A percentile compares a stretch with the other conserved stretches of the same genome.
phyloP scores from a whole-genome alignment of 306 rosid species.

The Lathyrus oleraceus region DNA sequence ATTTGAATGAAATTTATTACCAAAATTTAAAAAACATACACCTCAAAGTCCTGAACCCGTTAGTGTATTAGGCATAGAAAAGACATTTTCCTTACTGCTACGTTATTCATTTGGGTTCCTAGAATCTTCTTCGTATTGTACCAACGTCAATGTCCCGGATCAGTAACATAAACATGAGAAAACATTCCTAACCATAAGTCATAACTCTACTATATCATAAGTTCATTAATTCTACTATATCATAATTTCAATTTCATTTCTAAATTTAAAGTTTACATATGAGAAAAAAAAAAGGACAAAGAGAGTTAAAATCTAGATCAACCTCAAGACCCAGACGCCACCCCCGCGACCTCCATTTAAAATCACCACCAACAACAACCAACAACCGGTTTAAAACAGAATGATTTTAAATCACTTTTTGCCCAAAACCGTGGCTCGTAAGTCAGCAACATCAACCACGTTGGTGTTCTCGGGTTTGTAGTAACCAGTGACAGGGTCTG shows the following conservation, averaged over 20 bases:
- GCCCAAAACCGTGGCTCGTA: conserved; percentile 50
- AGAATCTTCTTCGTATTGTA: not conserved
- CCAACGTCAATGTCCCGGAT: conserved; percentile 27
- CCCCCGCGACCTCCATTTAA: no score
- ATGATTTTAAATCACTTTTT: conserved; percentile 28
- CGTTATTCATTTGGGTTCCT: no score
- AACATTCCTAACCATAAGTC: not conserved
- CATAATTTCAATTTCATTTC: not conserved
- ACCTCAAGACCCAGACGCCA: not conserved
- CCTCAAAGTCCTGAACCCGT: no score
- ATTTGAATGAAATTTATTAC: no score
- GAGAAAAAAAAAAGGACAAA: not conserved
- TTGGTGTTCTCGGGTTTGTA: conserved; percentile 70
- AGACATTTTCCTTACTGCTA: no score
- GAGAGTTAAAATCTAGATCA: not conserved
- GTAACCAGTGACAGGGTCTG: conserved; percentile 82
- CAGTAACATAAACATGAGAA: not conserved
- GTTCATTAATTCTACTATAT: no score
- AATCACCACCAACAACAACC: not conserved
- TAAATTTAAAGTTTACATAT: not conserved
- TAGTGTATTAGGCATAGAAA: no score
- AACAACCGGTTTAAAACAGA: not conserved
- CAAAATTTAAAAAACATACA: no score
- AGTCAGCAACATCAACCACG: conserved; percentile 75
- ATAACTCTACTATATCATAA: no score